Conservation (phyloP, 2,329 filamentous ascomycete genomes). For the Purpureocillium lavendulum region DNA sequence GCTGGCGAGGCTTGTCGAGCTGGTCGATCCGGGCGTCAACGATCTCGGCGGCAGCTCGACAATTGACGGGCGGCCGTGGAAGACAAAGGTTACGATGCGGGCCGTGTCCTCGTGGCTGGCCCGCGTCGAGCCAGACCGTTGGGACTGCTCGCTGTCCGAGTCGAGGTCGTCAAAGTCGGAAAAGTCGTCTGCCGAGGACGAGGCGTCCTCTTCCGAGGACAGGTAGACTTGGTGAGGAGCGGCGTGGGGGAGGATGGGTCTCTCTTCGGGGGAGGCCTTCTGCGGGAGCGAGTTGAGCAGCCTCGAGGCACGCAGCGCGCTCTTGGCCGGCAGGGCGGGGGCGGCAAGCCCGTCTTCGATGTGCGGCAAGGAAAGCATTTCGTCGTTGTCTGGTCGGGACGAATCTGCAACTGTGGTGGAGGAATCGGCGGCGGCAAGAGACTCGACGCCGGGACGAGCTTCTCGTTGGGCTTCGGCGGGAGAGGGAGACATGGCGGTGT, state of each 20-base stretch:
- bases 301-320: slow-evolving; percentile 38
- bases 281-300: slow-evolving; percentile 23
- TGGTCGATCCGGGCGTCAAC: slow-evolving; percentile 30
- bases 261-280: slow-evolving; percentile 20
- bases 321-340: slow-evolving; percentile 43
- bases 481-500: slow-evolving; percentile 9
- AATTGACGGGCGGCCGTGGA: slow-evolving; percentile 50
- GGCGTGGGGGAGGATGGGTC: slow-evolving; percentile 25
- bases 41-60: slow-evolving; percentile 41
- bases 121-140: slow-evolving; percentile 19
- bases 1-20: slow-evolving; percentile 7
- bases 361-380: slow-evolving; percentile 19
- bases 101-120: slow-evolving; percentile 47
- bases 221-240: slow-evolving; percentile 53
- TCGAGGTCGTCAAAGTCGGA: slow-evolving; percentile 44
- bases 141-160: slow-evolving; percentile 29
- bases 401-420: no score
- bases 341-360: slow-evolving; percentile 13
- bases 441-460: no score
- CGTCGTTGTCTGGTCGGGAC: slow-evolving; percentile 9
- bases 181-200: slow-evolving; percentile 52
- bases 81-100: slow-evolving; percentile 50
- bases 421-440: no score
- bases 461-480: not conserved
- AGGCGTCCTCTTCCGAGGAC: slow-evolving; percentile 58